Evolutionary conservation across 176 grass and related monocot genomes (phyloP), one percentile per base, ranked within the genome.

Genomic region (Eragrostis nindensis): DNA sequence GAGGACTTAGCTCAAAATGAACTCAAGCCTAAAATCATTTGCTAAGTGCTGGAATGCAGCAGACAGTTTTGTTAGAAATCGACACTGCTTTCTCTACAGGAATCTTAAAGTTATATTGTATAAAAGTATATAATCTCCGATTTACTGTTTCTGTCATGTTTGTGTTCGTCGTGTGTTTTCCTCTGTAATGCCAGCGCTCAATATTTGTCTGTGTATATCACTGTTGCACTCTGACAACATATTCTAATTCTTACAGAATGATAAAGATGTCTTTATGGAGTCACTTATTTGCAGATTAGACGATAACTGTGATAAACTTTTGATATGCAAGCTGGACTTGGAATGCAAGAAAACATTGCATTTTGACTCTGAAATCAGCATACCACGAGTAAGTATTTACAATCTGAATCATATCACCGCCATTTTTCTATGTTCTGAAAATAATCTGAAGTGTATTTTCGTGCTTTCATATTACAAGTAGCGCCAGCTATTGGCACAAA

Each of bases 251-350:
- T 85, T 85, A 71, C 95, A 94, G 92, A 91, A 53, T 39, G 81
- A 91, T 66, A 84, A 93, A 77, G 87, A 94, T 69, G 84, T 98
- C 68, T 98, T 98, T 75, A 93, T 98, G 95, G 90, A 98, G 75
- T 98, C 95, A 36, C 90, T 98, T 83, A 98, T 98, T 79, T 98
- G 92, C 71, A 94, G 89, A 91, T 49, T 94, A 78, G 90, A 94
- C 77, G 81, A 84, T 76, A 78, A 94, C 49, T 98, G 92, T 72
- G 78, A 91, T 27, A 98, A 91, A 88, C 88, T 98, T 87, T 83
- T 98, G 72, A 87, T 87, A 59, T 98, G 95, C 82, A 92, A 92
- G 83, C 76, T 93, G 68, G 95, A 98, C 87, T 83, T 89, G 77
- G 95, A 94, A 78, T 94, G 92, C 89, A 83, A 86, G 83, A 98